Conservation (phyloP, 306 rosid species). For the Begonia fuchsioides region DNA sequence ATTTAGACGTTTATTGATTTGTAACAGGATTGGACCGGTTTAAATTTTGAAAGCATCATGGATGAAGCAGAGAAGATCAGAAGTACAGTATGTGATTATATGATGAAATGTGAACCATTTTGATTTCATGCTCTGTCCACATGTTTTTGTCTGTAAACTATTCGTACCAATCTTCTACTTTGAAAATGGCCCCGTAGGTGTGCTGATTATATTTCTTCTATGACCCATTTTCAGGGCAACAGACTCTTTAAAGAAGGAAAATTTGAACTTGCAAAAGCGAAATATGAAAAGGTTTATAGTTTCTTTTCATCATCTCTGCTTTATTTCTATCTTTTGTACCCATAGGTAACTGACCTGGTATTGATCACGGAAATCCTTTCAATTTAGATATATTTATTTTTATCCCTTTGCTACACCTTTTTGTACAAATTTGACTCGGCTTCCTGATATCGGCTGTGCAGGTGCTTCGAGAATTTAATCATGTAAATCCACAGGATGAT, state of each 20-base stretch:
- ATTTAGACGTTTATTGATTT: slow-evolving; percentile 7
- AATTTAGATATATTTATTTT: too few relatives aligned
- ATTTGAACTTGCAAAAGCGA: slow-evolving; percentile 88
- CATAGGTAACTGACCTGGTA: too few relatives aligned
- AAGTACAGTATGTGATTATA: slow-evolving; percentile 41
- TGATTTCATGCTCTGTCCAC: not conserved
- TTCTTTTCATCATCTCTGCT: slow-evolving; percentile 4
- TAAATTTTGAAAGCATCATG: slow-evolving; percentile 79
- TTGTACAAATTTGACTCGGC: too few relatives aligned
- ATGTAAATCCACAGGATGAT: slow-evolving; percentile 95
- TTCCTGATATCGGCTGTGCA: slow-evolving; percentile 16
- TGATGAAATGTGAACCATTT: too few relatives aligned
- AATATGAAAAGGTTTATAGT: slow-evolving; percentile 74
- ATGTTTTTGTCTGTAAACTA: not conserved
- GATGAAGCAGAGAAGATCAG: slow-evolving; percentile 75
- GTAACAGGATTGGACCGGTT: slow-evolving; percentile 88
- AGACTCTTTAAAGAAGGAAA: slow-evolving; percentile 94
- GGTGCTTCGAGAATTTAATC: slow-evolving; percentile 97
- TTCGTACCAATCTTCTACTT: not conserved
- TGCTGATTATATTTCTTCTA: slow-evolving; percentile 5
- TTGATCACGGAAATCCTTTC: too few relatives aligned
- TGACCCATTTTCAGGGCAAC: slow-evolving; percentile 59
- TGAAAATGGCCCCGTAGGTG: too few relatives aligned
- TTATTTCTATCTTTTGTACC: too few relatives aligned
- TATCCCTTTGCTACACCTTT: too few relatives aligned